phyloP scores from a whole-genome alignment of 805 yeast genomes.

The Komagataella kurtzmanii region DNA sequence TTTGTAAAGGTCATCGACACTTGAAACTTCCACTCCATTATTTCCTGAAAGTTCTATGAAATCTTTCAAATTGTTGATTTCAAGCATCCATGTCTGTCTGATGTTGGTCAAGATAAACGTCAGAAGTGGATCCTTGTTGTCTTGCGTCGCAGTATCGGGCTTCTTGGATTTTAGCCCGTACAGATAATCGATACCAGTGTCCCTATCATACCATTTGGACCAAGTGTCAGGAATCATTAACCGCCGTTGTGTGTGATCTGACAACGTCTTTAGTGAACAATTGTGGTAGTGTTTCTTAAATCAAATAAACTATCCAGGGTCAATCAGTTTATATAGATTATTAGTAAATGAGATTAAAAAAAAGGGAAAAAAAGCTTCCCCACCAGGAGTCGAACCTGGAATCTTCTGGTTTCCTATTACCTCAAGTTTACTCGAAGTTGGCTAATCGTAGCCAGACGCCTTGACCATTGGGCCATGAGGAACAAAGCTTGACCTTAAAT shows the following conservation, averaged over 20 bases:
- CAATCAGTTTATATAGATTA: not conserved
- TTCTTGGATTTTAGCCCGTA: not conserved
- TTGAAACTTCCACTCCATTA: not conserved
- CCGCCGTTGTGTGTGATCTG: not conserved
- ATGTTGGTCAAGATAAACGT: not conserved
- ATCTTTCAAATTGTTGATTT: not conserved
- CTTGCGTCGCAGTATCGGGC: not conserved
- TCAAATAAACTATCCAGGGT: not conserved
- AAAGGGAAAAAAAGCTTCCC: conserved; percentile 19
- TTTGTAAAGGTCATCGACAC: not conserved
- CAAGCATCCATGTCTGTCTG: not conserved
- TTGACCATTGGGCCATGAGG: conserved; percentile 71
- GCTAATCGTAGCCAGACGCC: conserved; percentile 55
- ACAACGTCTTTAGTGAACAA: not conserved
- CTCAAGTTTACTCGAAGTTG: not conserved
- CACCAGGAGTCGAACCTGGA: conserved; percentile 47
- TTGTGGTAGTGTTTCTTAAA: not conserved
- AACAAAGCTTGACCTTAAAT: conserved; percentile 14
- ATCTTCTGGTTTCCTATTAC: conserved; percentile 23
- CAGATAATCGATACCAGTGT: not conserved
- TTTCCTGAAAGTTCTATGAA: not conserved
- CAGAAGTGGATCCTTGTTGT: not conserved
- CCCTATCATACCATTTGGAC: not conserved
- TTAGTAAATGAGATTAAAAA: not conserved
- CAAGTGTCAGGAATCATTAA: not conserved